phyloP scores from a whole-genome alignment of 2,329 filamentous ascomycete genomes.

The Orbilia quercus region DNA sequence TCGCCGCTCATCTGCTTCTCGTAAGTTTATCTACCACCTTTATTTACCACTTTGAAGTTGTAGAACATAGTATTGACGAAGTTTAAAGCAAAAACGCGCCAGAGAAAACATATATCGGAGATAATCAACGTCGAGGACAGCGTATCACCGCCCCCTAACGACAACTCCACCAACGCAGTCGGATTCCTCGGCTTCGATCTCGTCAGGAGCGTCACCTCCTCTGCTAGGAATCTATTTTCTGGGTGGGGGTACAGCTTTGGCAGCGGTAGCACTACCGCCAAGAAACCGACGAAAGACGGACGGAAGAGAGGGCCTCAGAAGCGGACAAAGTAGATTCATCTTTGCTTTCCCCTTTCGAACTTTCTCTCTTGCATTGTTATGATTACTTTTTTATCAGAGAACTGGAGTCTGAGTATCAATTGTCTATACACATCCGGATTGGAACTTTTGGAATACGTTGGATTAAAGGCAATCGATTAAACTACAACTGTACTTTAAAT shows the following conservation, averaged over 20 bases:
- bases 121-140: slow-evolving; percentile 3
- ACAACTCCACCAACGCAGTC: background rate
- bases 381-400: background rate
- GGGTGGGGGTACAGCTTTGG: slow-evolving; percentile 32
- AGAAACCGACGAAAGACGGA: background rate
- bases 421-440: background rate
- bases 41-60: too few species aligned
- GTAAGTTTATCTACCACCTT: background rate
- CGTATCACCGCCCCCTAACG: background rate
- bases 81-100: background rate
- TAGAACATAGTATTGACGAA: background rate
- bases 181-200: slow-evolving; percentile 23
- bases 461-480: background rate
- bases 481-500: slow-evolving; percentile 12
- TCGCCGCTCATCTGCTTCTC: background rate
- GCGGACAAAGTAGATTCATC: slow-evolving; percentile 6
- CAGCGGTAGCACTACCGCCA: background rate
- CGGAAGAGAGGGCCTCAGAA: slow-evolving; percentile 1
- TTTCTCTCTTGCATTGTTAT: background rate
- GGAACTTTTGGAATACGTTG: slow-evolving; percentile 14
- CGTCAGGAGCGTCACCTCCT: slow-evolving; percentile 16
- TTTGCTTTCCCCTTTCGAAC: background rate
- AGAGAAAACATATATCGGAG: slow-evolving; percentile 4
- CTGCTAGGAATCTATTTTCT: slow-evolving; percentile 18
- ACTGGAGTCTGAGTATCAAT: background rate